A percentile compares a stretch with the other conserved stretches of the same genome.
These are phyloP conservation scores for Trichophyton schoenleinii DNA, from an alignment of 2,329 filamentous ascomycete genomes.

Conservation along the genomic window DNA sequence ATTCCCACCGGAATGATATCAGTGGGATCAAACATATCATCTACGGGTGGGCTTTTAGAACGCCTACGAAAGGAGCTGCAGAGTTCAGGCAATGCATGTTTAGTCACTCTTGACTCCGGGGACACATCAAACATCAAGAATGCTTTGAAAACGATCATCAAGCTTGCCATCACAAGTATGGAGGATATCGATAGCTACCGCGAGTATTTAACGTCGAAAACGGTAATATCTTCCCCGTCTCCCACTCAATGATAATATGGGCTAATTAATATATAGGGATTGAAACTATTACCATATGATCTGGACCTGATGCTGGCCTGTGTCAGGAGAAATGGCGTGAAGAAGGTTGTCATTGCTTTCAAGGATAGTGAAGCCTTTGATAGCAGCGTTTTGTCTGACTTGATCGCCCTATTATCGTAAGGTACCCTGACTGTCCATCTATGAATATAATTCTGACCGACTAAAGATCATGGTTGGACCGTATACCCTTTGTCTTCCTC, in stretches of 20 bases:
- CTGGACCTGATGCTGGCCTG: constrained; percentile 35
- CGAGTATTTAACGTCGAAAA: constrained; percentile 27
- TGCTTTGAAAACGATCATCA: constrained; percentile 35
- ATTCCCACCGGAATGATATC: constrained; percentile 33
- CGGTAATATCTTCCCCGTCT: constrained; percentile 18
- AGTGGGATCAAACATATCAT: constrained; percentile 33
- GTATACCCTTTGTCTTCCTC: constrained; percentile 47
- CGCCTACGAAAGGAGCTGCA: constrained; percentile 26
- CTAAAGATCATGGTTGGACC: constrained; percentile 45
- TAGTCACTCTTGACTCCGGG: constrained; percentile 33
- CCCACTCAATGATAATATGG: not conserved
- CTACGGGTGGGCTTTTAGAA: constrained; percentile 27
- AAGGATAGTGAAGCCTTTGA: constrained; percentile 39
- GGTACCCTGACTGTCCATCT: not conserved
- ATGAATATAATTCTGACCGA: constrained; percentile 15
- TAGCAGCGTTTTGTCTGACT: constrained; percentile 31
- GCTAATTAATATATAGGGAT: constrained; percentile 21
- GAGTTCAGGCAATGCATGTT: constrained; percentile 21
- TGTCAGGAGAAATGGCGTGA: constrained; percentile 25
- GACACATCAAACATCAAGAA: constrained; percentile 36
- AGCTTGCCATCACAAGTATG: constrained; percentile 27
- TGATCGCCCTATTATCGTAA: constrained; percentile 38
- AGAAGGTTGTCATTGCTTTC: constrained; percentile 32
- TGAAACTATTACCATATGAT: constrained; percentile 34
- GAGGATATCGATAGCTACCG: constrained; percentile 30